Base-by-base conservation (phyloP, 371 early-diverging fungal species). In the Circinella umbellata region DNA sequence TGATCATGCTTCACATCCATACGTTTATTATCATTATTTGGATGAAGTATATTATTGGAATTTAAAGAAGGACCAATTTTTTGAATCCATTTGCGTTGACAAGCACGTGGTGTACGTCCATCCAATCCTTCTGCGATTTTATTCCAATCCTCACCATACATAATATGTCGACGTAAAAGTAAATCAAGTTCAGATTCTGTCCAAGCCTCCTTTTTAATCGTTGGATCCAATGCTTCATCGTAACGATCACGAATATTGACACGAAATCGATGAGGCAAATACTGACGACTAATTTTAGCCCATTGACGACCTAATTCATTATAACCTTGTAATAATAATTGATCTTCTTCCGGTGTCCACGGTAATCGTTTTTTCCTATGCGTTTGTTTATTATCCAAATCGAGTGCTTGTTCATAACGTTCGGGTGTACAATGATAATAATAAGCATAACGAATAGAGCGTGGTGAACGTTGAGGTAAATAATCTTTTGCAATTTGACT, bases 121-220 rank as follows among this genome's bases (percentile, higher is more conserved):
- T 68, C 76, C 14, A 85, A 57, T 0, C 81, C 81, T 48, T 78
- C 80, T 5, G 85, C 81, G 5, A 85, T 76, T 63, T 78, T 79
- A 0, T 53, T 62, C 85, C 85, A 85, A 14, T 80, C 65, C 10
- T 74, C 62, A 15, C 85, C 83, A 63, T 70, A 80, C 27, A 80
- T 59, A 20, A 83, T 75, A 8, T 78, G 74, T 8, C 83, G 68
- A 17, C 79, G 66, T 18, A 85, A 67, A 34, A 85, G 66, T 0
- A 80, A n/a, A 46, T 78, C 74, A 6, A 68, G 60, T 48, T 85
- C 85, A 11, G 73, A 64, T 0, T 75, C 67, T 6, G 79, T 69
- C 81, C 83, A 81, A 36, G 63, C 63, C 0, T 18, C 64, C 13
- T 51, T 64, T 8, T 66, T 74, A 11, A 69, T 2, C 4, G 27